These are phyloP conservation scores for Arctium lappa DNA, from an alignment of 129 eudicot genomes.

Conservation along the genomic window DNA sequence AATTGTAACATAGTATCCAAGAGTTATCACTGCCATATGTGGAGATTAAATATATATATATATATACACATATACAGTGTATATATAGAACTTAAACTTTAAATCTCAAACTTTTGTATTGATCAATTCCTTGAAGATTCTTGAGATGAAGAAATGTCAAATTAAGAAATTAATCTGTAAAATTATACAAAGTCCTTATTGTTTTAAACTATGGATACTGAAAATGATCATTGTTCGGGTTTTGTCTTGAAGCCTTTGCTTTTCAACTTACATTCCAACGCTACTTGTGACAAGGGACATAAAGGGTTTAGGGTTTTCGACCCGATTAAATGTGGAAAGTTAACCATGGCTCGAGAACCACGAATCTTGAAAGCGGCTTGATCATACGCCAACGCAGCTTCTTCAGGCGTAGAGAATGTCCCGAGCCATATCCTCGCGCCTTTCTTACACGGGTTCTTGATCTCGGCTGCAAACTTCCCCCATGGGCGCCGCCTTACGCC, in stretches of 20 bases:
- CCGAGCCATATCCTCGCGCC: conserved; percentile 42
- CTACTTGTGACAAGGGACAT: conserved; percentile 37
- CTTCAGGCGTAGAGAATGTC: conserved; percentile 33
- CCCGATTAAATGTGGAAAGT: conserved; percentile 41
- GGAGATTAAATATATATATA: background rate
- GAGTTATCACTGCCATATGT: background rate
- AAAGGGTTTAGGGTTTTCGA: conserved; percentile 24
- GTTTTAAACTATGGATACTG: background rate
- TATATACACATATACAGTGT: background rate
- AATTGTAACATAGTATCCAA: background rate
- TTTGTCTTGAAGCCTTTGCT: conserved; percentile 27
- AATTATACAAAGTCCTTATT: conserved; percentile 27
- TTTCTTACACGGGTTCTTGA: conserved; percentile 37
- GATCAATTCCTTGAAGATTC: conserved; percentile 4
- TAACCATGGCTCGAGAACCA: conserved; percentile 42
- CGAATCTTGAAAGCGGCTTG: conserved; percentile 45
- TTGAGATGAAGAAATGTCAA: conserved; percentile 21
- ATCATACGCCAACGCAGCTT: conserved; percentile 40
- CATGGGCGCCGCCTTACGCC: conserved; percentile 43
- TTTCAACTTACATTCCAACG: conserved; percentile 38
- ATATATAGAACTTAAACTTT: background rate
- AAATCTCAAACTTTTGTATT: conserved; percentile 1
- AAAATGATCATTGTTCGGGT: conserved; percentile 17
- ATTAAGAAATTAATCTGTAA: conserved; percentile 1
- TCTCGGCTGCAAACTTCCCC: conserved; percentile 48